Conservation (phyloP, 2,329 filamentous ascomycete species). For the Claviceps humidiphila region DNA sequence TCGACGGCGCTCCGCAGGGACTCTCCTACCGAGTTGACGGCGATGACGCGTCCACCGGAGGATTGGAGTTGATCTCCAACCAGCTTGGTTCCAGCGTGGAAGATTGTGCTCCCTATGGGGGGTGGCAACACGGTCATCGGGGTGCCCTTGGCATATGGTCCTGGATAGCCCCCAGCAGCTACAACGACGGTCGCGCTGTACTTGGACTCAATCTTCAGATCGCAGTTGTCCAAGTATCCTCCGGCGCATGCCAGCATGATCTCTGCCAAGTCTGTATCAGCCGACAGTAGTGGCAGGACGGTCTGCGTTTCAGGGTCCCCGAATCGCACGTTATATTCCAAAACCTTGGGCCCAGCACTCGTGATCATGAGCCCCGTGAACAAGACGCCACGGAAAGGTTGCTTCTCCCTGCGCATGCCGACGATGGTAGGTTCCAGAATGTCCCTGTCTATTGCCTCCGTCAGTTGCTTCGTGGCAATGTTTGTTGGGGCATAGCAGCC, state of each 20-base stretch:
- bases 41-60: constrained; percentile 82
- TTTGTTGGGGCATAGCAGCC: constrained; percentile 90
- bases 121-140: constrained; percentile 36
- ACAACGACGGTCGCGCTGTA: constrained; percentile 91
- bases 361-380: constrained; percentile 95
- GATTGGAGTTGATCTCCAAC: constrained; percentile 54
- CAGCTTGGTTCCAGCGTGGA: constrained; percentile 80
- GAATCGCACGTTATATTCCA: constrained; percentile 90
- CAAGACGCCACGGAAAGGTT: constrained; percentile 59
- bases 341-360: constrained; percentile 60
- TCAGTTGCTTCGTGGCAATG: constrained; percentile 60
- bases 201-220: constrained; percentile 51
- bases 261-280: constrained; percentile 72
- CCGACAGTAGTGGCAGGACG: constrained; percentile 61
- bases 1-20: constrained; percentile 72
- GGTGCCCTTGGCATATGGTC: constrained; percentile 68
- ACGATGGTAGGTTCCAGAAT: constrained; percentile 83
- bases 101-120: constrained; percentile 49
- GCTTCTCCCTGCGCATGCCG: constrained; percentile 72
- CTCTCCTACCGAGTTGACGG: constrained; percentile 62
- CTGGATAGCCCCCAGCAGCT: constrained; percentile 83
- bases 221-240: constrained; percentile 57
- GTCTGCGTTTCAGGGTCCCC: constrained; percentile 89
- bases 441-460: constrained; percentile 63
- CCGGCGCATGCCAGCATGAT: constrained; percentile 77